Evolutionary conservation across 495 filamentous ascomycete genomes (phyloP), one percentile per base, ranked within the genome.

Genomic region (Lophiostoma macrostomum): DNA sequence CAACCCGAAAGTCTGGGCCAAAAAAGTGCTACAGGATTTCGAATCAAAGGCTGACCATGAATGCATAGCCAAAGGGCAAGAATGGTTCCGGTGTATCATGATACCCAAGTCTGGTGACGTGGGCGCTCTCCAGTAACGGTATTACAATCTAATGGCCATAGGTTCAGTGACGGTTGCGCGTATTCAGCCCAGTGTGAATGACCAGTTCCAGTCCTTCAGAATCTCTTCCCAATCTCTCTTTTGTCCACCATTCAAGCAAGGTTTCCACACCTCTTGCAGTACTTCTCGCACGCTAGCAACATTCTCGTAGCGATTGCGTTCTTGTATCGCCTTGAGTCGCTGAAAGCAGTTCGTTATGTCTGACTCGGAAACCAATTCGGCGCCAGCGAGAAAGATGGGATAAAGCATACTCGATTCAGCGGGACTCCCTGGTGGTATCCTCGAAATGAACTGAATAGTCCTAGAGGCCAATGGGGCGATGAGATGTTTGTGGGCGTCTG

Each of bases 141-240:
- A 6, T 18, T 39, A 6, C 8, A 10, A 11, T 10, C 6, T 39
- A 11, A 19, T 39, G 29, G 29, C 36, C 16, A 11, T 16, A 6
- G 7, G 36, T 11, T 19, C 7, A 7, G 8, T 16, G 10, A 6
- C 36, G 6, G 8, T 39, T 18, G 42, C n/a, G 5, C 31, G 27
- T 29, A 30, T 25, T 48, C 44, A 48, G 4, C 14, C 18, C n/a
- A 55, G 42, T 13, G 14, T 58, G 24, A 58, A 30, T 2, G 47
- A 58, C 55, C 55, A 58, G 4, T 32, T 41, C 48, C 39, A 48
- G 16, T 58, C 55, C 34, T 42, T 52, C 16, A 58, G 42, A 1
- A 58, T 42, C 12, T 58, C 48, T 47, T 58, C 55, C 55, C 55
- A 58, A 30, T 58, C 48, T 35, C 48, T 52, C 25, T 37, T 58